Evolutionary conservation across 1,284 basidiomycete genomes (phyloP).

Genomic region (Rhodotorula sp.): DNA sequence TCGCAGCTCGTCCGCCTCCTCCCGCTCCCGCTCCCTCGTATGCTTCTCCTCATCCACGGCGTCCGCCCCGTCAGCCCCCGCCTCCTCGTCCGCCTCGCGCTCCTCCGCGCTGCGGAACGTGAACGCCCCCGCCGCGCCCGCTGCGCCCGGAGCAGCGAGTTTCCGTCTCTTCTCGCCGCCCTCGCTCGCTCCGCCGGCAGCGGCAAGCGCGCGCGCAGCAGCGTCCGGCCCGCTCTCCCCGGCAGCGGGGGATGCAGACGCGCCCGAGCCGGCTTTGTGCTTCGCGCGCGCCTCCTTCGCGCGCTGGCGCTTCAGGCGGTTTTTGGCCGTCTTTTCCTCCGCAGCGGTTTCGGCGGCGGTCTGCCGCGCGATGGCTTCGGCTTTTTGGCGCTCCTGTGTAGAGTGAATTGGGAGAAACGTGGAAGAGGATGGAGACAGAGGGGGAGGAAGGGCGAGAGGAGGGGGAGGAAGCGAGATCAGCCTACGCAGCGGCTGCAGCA

Average conservation of each 20-base stretch:
- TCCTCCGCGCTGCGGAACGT: constrained; percentile 34
- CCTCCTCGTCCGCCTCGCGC: neutral
- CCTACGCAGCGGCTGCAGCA: no score
- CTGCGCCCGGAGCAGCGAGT: constrained; percentile 4
- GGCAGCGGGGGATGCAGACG: neutral
- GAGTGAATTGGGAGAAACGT: neutral
- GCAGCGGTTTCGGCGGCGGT: constrained; percentile 65
- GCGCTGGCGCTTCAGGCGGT: constrained; percentile 84
- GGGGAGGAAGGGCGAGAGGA: neutral
- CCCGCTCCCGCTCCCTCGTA: neutral
- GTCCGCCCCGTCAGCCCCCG: constrained; percentile 2
- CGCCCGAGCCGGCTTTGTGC: constrained; percentile 15
- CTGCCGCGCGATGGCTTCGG: constrained; percentile 68
- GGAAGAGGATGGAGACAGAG: neutral
- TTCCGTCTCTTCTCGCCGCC: constrained; percentile 38
- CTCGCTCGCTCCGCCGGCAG: constrained; percentile 4
- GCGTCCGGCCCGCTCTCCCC: neutral
- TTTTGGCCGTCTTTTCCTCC: constrained; percentile 87
- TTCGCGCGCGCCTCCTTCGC: constrained; percentile 63
- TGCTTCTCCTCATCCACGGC: no score
- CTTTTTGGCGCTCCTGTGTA: constrained; percentile 63
- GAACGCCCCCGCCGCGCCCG: constrained; percentile 3
- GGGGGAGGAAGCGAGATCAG: no score
- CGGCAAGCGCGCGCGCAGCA: neutral
- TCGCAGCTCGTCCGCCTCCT: constrained; percentile 8